Conservation (phyloP, 805 yeast genomes). For the Nakazawaea holstii region DNA sequence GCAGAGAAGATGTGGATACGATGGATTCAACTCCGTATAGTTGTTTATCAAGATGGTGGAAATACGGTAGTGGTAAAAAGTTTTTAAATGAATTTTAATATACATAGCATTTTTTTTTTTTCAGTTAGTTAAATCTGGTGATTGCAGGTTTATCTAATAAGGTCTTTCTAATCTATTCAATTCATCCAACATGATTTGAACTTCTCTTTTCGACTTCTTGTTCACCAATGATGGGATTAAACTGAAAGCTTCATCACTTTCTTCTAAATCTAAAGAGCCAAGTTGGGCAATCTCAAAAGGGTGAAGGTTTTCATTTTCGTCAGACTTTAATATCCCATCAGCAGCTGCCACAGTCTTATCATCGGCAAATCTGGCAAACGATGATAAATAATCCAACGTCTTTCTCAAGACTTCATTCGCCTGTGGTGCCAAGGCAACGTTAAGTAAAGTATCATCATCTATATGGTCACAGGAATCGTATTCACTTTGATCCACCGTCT, state of each 20-base stretch:
- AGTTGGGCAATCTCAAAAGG: conserved; percentile 94
- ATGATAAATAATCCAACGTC: conserved; percentile 79
- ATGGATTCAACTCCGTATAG: conserved; percentile 45
- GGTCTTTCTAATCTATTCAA: conserved; percentile 59
- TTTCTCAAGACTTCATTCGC: conserved; percentile 87
- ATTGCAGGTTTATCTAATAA: conserved; percentile 20
- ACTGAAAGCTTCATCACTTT: conserved; percentile 93
- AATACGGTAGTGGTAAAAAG: conserved; percentile 53
- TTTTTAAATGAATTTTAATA: conserved; percentile 38
- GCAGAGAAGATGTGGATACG: conserved; percentile 36
- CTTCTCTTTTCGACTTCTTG: conserved; percentile 80
- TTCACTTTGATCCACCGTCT: conserved; percentile 22
- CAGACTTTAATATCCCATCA: conserved; percentile 71
- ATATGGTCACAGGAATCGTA: conserved; percentile 28
- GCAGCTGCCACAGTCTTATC: conserved; percentile 92
- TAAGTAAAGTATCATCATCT: conserved; percentile 44
- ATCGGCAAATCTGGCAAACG: conserved; percentile 87
- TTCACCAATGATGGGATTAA: conserved; percentile 76
- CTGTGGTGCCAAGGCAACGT: conserved; percentile 57
- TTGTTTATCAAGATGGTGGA: conserved; percentile 77
- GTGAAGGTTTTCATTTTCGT: conserved; percentile 74
- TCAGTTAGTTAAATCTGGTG: too few species aligned
- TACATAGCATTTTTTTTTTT: not conserved
- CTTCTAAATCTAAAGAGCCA: conserved; percentile 86
- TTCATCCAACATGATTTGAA: conserved; percentile 84